Conservation (phyloP, 371 early-diverging fungal species). For the Saksenaea oblongispora region DNA sequence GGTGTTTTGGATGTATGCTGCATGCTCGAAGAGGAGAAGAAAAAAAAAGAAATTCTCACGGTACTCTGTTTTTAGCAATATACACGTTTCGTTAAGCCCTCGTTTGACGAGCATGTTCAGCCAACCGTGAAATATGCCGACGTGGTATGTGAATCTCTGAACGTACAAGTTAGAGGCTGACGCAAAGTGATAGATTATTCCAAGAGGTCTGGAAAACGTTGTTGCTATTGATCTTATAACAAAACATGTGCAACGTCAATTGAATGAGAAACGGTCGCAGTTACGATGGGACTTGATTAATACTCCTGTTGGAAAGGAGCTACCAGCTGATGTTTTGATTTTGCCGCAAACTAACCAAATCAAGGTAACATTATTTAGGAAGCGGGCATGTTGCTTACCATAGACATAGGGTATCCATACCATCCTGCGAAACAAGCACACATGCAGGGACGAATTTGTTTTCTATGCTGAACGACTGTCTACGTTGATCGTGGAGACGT, state of each 20-base stretch:
- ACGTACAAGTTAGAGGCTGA: not conserved
- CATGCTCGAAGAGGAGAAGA: not conserved
- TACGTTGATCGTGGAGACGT: conserved; percentile 81
- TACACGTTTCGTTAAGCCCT: conserved; percentile 88
- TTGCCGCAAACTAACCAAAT: conserved; percentile 71
- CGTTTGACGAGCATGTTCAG: conserved; percentile 85
- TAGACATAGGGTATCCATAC: conserved; percentile 74
- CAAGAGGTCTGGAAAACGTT: conserved; percentile 86
- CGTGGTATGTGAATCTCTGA: conserved; percentile 48
- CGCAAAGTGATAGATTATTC: conserved; percentile 65
- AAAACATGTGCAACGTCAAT: conserved; percentile 82
- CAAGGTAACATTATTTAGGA: conserved; percentile 31
- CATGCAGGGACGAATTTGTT: conserved; percentile 83
- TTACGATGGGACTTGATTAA: conserved; percentile 67
- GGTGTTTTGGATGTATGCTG: conserved; percentile 71
- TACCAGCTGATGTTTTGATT: conserved; percentile 59
- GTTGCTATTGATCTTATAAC: conserved; percentile 91
- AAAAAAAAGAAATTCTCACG: not conserved
- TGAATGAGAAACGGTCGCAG: conserved; percentile 70
- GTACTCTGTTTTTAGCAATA: conserved; percentile 64
- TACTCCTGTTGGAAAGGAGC: conserved; percentile 34
- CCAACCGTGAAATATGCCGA: conserved; percentile 92
- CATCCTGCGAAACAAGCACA: conserved; percentile 74
- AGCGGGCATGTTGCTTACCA: not conserved
- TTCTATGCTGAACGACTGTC: conserved; percentile 89